phyloP scores from a whole-genome alignment of 2,329 filamentous ascomycete genomes.

The Waltergamsia citrina region DNA sequence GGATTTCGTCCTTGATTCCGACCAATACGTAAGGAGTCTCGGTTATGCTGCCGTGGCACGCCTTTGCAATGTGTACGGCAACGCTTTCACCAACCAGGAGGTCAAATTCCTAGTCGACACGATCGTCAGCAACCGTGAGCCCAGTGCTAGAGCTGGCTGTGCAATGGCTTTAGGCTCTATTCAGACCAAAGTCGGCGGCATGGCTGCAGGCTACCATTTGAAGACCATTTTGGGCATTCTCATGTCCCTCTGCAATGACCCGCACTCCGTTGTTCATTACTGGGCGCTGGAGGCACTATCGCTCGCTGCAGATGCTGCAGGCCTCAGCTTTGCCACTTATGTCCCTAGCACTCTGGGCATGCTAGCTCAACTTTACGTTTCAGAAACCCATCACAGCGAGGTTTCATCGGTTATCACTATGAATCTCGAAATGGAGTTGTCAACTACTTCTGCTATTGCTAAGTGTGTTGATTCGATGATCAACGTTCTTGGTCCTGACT shows the following conservation, averaged over 20 bases:
- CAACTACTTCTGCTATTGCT: constrained; percentile 73
- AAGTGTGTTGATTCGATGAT: constrained; percentile 91
- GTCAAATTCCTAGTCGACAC: constrained; percentile 90
- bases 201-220: constrained; percentile 92
- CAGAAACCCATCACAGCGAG: constrained; percentile 85
- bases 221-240: constrained; percentile 96
- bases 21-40: constrained; percentile 77
- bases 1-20: constrained; percentile 70
- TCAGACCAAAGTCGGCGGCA: constrained; percentile 89
- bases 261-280: constrained; percentile 90
- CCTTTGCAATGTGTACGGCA: constrained; percentile 76
- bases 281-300: constrained; percentile 89
- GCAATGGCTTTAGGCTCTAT: constrained; percentile 90
- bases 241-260: constrained; percentile 95
- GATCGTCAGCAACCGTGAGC: constrained; percentile 88
- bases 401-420: constrained; percentile 72
- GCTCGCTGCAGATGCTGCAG: constrained; percentile 82
- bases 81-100: constrained; percentile 78
- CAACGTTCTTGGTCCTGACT: constrained; percentile 89
- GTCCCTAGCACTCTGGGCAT: constrained; percentile 88
- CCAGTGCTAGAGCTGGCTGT: constrained; percentile 85
- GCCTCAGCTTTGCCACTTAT: constrained; percentile 82
- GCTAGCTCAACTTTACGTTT: constrained; percentile 85
- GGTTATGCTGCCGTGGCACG: constrained; percentile 80
- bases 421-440: constrained; percentile 79